Conservation (phyloP, 805 yeast species). For the Schwanniomyces sp. region DNA sequence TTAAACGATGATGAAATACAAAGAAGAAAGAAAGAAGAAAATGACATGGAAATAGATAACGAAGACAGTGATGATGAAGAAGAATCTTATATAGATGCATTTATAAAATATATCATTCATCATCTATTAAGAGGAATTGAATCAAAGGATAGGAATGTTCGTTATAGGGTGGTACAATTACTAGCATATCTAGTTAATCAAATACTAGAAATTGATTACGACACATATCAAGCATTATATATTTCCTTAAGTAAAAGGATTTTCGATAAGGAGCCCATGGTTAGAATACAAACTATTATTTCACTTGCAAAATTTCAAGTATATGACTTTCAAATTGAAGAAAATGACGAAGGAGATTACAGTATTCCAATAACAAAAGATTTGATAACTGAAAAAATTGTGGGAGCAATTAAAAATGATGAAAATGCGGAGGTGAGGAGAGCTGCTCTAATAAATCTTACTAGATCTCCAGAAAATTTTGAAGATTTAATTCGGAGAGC, state of each 20-base stretch:
- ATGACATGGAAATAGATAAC: conserved; percentile 13
- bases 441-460: conserved; percentile 74
- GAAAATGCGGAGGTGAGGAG: conserved; percentile 86
- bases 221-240: conserved; percentile 61
- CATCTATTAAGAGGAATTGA: conserved; percentile 78
- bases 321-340: conserved; percentile 26
- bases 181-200: conserved; percentile 69
- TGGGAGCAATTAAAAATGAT: conserved; percentile 67
- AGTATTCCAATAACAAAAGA: conserved; percentile 6
- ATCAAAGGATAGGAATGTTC: conserved; percentile 71
- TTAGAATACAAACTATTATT: conserved; percentile 81
- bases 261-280: conserved; percentile 71
- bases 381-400: conserved; percentile 18
- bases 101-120: conserved; percentile 59
- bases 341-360: conserved; percentile 46
- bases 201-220: conserved; percentile 74
- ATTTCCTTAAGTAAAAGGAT: conserved; percentile 62
- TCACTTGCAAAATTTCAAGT: conserved; percentile 77
- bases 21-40: conserved; percentile 28
- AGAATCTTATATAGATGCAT: conserved; percentile 45
- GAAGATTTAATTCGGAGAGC: conserved; percentile 75
- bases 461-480: conserved; percentile 51
- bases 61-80: conserved; percentile 26
- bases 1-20: conserved; percentile 32
- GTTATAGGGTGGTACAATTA: conserved; percentile 78